phyloP scores from a whole-genome alignment of 2,329 filamentous ascomycete genomes.

The Fusarium anthophilum region DNA sequence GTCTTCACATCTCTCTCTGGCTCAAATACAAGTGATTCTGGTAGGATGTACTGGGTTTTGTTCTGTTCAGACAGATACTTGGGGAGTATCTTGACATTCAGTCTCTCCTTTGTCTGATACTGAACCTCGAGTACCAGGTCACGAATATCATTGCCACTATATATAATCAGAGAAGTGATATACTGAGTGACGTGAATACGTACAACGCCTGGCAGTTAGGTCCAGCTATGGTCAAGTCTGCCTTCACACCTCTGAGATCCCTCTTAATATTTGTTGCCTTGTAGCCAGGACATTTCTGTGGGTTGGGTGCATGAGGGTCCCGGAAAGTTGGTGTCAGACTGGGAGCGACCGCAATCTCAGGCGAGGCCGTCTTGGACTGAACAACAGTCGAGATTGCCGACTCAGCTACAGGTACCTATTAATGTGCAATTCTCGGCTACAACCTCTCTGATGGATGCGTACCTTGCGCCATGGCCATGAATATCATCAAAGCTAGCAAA shows the following conservation, averaged over 20 bases:
- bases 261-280: not conserved
- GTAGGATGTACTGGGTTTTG: not conserved
- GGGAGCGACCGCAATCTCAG: not conserved
- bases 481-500: not conserved
- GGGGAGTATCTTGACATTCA: not conserved
- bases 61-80: not conserved
- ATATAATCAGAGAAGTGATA: not conserved
- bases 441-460: rapidly evolving
- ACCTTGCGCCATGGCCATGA: not conserved
- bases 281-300: not conserved
- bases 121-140: not conserved
- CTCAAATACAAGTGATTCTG: not conserved
- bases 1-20: not conserved
- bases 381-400: not conserved
- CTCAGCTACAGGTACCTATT: not conserved
- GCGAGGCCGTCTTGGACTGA: not conserved
- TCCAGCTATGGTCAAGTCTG: not conserved
- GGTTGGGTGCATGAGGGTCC: not conserved
- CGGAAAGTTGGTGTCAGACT: not conserved
- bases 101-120: not conserved
- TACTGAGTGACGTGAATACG: not conserved
- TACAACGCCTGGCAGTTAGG: not conserved
- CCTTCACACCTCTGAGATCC: not conserved
- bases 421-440: not conserved
- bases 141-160: not conserved